Conservation (phyloP, 345 rosid genomes). For the Lepidium aucheri region DNA sequence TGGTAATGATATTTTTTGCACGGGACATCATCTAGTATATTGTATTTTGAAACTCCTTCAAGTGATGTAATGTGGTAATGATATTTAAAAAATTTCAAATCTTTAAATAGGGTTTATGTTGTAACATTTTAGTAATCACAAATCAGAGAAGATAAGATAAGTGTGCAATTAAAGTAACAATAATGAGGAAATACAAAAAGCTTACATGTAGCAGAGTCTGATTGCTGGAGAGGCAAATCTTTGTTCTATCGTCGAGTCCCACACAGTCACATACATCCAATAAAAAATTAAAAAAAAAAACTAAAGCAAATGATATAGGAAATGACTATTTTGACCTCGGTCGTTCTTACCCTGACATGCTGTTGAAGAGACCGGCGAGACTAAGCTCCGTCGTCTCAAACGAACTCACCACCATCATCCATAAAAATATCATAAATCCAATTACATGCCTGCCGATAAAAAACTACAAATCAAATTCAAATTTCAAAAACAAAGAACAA, state of each 20-base stretch:
- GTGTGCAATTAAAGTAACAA: background rate
- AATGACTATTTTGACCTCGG: conserved; percentile 14
- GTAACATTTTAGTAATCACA: background rate
- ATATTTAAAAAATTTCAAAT: too few species aligned
- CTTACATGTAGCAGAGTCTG: conserved; percentile 22
- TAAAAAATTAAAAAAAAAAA: too few species aligned
- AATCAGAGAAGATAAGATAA: conserved; percentile 6
- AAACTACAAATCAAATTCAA: background rate
- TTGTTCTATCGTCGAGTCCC: conserved; percentile 28
- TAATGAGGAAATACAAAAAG: background rate
- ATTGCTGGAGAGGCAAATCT: conserved; percentile 22
- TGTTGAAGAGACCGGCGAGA: conserved; percentile 28
- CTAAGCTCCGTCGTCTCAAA: conserved; percentile 49
- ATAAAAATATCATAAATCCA: conserved; percentile 61
- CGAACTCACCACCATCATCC: conserved; percentile 51
- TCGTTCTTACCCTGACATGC: conserved; percentile 40
- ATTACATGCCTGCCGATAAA: conserved; percentile 49
- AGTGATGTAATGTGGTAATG: too few species aligned
- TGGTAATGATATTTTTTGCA: too few species aligned
- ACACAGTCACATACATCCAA: too few species aligned
- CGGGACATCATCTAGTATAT: too few species aligned
- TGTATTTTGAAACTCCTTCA: too few species aligned
- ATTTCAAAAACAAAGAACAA: too few species aligned
- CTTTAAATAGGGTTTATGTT: background rate
- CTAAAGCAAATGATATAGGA: background rate